These are phyloP conservation scores for Exophiala lecanii-corni DNA, from an alignment of 2,329 filamentous ascomycete species.

Conservation along the genomic window DNA sequence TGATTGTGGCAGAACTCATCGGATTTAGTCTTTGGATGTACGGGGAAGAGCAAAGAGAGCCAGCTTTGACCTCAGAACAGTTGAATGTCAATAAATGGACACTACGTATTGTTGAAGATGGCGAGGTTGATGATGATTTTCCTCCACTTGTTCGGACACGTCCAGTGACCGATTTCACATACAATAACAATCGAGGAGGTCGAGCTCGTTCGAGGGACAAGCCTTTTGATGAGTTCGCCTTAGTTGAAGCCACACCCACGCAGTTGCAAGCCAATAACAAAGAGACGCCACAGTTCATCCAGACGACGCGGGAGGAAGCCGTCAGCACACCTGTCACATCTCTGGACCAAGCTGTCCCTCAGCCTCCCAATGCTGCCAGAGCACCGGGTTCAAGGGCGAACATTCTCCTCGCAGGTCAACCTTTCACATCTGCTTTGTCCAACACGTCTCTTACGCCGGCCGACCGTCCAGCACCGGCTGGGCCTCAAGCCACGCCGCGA, in stretches of 20 bases:
- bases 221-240: slow-evolving; percentile 62
- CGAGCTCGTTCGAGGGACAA: slow-evolving; percentile 57
- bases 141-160: slow-evolving; percentile 54
- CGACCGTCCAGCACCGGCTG: slow-evolving; percentile 41
- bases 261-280: slow-evolving; percentile 57
- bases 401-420: slow-evolving; percentile 39
- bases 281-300: slow-evolving; percentile 49
- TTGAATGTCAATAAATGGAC: slow-evolving; percentile 60
- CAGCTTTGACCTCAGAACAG: slow-evolving; percentile 48
- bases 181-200: slow-evolving; percentile 60
- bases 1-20: slow-evolving; percentile 60
- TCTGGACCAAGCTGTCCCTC: slow-evolving; percentile 11
- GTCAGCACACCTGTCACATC: slow-evolving; percentile 26
- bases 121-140: slow-evolving; percentile 63
- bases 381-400: slow-evolving; percentile 31
- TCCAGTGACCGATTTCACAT: slow-evolving; percentile 60
- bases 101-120: slow-evolving; percentile 64
- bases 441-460: slow-evolving; percentile 43
- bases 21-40: slow-evolving; percentile 60
- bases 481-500: slow-evolving; percentile 48
- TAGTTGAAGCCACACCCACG: slow-evolving; percentile 54
- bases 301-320: slow-evolving; percentile 31
- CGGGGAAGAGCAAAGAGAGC: slow-evolving; percentile 53
- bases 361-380: slow-evolving; percentile 14
- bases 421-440: slow-evolving; percentile 43